These are phyloP conservation scores for Dactylorhiza incarnata DNA, from an alignment of 106 monocot species.

Conservation along the genomic window DNA sequence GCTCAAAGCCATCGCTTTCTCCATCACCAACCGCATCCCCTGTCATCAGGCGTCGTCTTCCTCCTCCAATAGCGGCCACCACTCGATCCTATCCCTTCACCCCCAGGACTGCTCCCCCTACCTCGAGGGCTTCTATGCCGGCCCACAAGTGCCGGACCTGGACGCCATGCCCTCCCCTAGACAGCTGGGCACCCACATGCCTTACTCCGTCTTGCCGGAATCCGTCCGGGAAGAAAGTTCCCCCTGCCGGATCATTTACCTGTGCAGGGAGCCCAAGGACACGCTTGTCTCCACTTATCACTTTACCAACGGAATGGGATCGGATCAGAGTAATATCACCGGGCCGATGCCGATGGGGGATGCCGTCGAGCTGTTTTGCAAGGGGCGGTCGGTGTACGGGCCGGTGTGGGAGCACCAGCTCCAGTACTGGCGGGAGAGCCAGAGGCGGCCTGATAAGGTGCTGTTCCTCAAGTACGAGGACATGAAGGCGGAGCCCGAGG, in stretches of 20 bases:
- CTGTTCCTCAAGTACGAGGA: conserved; percentile 33
- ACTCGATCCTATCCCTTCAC: conserved; percentile 2
- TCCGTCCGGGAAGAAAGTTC: background rate
- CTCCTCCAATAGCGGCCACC: too few relatives aligned
- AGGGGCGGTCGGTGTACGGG: background rate
- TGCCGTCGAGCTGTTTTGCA: background rate
- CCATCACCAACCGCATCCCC: background rate
- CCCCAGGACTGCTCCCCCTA: conserved; percentile 10
- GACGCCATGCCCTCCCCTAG: conserved; percentile 13
- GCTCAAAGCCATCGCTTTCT: conserved; percentile 15
- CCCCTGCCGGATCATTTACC: conserved; percentile 28
- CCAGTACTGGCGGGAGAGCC: conserved; percentile 21
- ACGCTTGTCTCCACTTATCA: conserved; percentile 22
- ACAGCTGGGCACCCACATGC: conserved; percentile 1
- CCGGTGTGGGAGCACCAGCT: conserved; percentile 25
- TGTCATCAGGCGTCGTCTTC: too few relatives aligned
- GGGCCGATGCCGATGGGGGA: background rate
- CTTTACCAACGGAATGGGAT: conserved; percentile 6
- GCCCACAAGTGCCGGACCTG: background rate
- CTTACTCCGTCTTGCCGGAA: conserved; percentile 7
- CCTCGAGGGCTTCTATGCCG: background rate
- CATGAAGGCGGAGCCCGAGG: background rate
- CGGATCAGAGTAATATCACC: background rate
- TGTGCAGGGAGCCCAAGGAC: conserved; percentile 37
- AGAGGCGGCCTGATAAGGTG: background rate